These are phyloP conservation scores for Letharia lupina DNA, from an alignment of 495 filamentous ascomycete species.

Conservation along the genomic window DNA sequence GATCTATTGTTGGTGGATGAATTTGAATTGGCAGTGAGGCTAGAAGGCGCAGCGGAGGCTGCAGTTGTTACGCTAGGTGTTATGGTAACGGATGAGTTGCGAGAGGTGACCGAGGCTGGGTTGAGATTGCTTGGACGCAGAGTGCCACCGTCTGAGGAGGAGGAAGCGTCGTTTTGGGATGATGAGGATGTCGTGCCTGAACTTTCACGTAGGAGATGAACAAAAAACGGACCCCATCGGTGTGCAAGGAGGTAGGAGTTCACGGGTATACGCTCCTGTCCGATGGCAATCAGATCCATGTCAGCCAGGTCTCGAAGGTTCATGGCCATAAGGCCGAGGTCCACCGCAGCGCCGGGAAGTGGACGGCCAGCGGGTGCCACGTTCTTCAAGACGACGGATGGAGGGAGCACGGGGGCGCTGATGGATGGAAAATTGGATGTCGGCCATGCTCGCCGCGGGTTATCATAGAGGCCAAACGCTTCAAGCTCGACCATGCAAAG, in stretches of 20 bases:
- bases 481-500: constrained; percentile 94
- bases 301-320: constrained; percentile 79
- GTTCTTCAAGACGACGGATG: constrained; percentile 49
- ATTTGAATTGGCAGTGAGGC: constrained; percentile 37
- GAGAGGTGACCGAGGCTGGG: constrained; percentile 35
- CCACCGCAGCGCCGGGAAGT: constrained; percentile 62
- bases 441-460: constrained; percentile 67
- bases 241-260: constrained; percentile 82
- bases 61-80: constrained; percentile 61
- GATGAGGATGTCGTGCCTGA: constrained; percentile 34
- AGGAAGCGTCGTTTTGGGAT: constrained; percentile 23
- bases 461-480: constrained; percentile 94
- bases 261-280: constrained; percentile 84
- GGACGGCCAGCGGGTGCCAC: constrained; percentile 62
- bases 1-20: constrained; percentile 28
- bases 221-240: constrained; percentile 92
- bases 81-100: constrained; percentile 79
- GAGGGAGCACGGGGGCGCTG: constrained; percentile 56
- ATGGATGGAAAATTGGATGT: constrained; percentile 74
- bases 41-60: constrained; percentile 49
- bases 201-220: constrained; percentile 76
- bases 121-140: constrained; percentile 38
- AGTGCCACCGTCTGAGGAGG: constrained; percentile 39
- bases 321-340: constrained; percentile 74
- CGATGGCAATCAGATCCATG: constrained; percentile 89